These are phyloP conservation scores for Silene latifolia DNA, from an alignment of 148 eudicot species.

Conservation along the genomic window DNA sequence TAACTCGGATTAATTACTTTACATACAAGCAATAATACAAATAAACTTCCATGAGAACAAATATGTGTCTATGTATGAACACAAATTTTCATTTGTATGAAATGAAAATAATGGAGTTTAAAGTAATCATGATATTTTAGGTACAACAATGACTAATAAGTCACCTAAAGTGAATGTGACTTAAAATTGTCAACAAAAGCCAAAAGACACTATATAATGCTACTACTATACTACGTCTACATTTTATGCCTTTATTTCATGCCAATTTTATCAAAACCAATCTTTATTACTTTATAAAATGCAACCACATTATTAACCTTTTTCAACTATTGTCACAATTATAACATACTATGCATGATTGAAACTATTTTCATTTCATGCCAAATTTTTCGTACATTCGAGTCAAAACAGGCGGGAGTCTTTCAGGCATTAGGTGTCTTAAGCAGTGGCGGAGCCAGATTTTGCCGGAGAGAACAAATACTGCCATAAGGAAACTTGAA, in stretches of 20 bases:
- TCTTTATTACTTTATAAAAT: neutral
- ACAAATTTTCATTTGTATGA: neutral
- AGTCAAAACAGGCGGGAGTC: too few species aligned
- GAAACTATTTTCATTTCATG: neutral
- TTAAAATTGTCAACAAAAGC: constrained; percentile 18
- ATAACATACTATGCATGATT: neutral
- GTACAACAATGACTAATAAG: constrained; percentile 1
- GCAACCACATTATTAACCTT: neutral
- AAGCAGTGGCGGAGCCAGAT: too few species aligned
- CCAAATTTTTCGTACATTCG: neutral
- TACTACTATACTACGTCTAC: neutral
- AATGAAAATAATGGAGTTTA: constrained; percentile 1
- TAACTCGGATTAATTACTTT: neutral
- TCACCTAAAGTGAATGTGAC: constrained; percentile 11
- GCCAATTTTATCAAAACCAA: neutral
- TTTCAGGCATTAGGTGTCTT: too few species aligned
- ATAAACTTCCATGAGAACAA: neutral
- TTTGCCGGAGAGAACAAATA: too few species aligned
- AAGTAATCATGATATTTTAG: constrained; percentile 13
- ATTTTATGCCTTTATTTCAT: too few species aligned
- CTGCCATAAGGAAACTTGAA: too few species aligned
- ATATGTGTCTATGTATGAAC: neutral
- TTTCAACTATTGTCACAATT: too few species aligned
- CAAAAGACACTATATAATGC: neutral
- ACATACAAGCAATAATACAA: neutral